Evolutionary conservation across 345 rosid genomes (phyloP), one percentile per base, ranked within the genome.

Genomic region (Linum tenue): DNA sequence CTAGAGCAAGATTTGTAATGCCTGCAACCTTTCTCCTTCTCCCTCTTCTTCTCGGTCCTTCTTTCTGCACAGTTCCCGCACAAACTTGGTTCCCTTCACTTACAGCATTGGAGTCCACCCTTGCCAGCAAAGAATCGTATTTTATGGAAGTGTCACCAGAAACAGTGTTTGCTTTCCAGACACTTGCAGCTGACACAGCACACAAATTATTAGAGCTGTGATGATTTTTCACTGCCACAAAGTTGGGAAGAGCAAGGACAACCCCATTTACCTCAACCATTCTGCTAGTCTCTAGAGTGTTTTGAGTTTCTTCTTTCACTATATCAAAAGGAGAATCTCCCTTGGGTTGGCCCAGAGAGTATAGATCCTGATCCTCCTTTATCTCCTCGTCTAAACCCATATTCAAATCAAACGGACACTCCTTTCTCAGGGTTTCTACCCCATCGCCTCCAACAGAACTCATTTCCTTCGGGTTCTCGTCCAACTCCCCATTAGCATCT

Each of bases 401-500:
- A 79, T 94, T 94, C 81, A 90, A 84, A 88, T 90, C 97, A 75
- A 94, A 86, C 39, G 77, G 68, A 14, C 81, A 72, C 61, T 77
- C 84, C 72, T 63, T 86, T 77, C 82, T 79, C 72, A 38, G 77
- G 12, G 67, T 41, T 63, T 68, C 67, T 62, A 39, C 39, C 59
- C 60, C 70, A 69, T 43, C 66, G 60, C 65, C 62, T 39, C 56
- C 69, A 64, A 48, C 66, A 64, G 39, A 39, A 60, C 16, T 62
- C 63, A 15, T 39, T 55, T 61, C 67, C 69, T 56, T 67, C 71
- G 72, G 61, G 70, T 39, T 65, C 67, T 75, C 85, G 40, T 82
- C 89, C 71, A 69, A 59, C 63, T 80, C 82, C 59, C 84, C 85
- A 74, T 65, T 77, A 2, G 71, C 88, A 64, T 88, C 97, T 82